These are phyloP conservation scores for Candida berthetii DNA, from an alignment of 805 yeast species.

Conservation along the genomic window DNA sequence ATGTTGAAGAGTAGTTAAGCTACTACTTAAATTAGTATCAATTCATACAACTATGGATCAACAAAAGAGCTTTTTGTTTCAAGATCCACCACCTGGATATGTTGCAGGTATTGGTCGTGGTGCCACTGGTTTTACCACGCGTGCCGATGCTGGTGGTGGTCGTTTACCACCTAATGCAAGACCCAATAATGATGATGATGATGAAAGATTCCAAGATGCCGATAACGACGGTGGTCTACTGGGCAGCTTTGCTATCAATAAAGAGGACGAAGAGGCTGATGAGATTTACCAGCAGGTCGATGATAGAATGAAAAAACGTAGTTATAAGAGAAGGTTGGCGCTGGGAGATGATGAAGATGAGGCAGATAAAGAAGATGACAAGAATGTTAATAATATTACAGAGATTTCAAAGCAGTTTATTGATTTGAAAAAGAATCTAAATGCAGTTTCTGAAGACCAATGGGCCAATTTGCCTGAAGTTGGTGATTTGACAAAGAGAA, in stretches of 20 bases:
- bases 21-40: too few species aligned
- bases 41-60: slow-evolving; percentile 28
- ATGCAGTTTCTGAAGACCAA: slow-evolving; percentile 54
- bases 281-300: slow-evolving; percentile 64
- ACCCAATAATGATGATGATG: slow-evolving; percentile 15
- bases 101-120: slow-evolving; percentile 94
- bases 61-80: slow-evolving; percentile 64
- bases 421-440: slow-evolving; percentile 60
- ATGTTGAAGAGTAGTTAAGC: too few species aligned
- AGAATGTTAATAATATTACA: slow-evolving; percentile 13
- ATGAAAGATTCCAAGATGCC: slow-evolving; percentile 14
- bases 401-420: slow-evolving; percentile 50
- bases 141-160: slow-evolving; percentile 64
- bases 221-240: slow-evolving; percentile 24
- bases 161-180: slow-evolving; percentile 23
- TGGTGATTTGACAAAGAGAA: slow-evolving; percentile 75
- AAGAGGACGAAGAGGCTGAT: slow-evolving; percentile 77
- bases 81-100: slow-evolving; percentile 85
- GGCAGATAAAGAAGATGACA: slow-evolving; percentile 9
- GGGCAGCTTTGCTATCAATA: slow-evolving; percentile 26
- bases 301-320: slow-evolving; percentile 31
- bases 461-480: slow-evolving; percentile 88
- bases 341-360: slow-evolving; percentile 16
- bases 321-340: slow-evolving; percentile 13
- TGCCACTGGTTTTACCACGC: slow-evolving; percentile 87